Base-by-base conservation (phyloP, 768 basidiomycete genomes). In the Auricularia auricula-judae region DNA sequence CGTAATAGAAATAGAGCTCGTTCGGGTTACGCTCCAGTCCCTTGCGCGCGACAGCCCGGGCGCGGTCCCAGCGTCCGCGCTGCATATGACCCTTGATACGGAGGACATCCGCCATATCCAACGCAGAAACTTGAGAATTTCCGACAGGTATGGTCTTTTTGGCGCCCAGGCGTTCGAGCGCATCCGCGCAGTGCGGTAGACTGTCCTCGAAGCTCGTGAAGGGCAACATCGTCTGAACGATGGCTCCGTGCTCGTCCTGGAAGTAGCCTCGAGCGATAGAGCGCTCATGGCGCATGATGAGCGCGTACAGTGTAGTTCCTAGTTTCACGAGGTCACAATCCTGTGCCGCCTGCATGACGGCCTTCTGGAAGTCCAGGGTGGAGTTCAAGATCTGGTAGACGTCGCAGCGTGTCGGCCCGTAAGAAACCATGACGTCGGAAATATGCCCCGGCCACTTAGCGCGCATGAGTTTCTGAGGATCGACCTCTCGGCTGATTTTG, bases 1-100 rank as follows among this genome's bases (percentile, higher is more conserved):
- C 82, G 66, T 88, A 86, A 65, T 86, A 84, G 71, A 82, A 86
- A 71, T 87, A 88, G 3, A 82, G 83, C 33, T 82, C 77, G 23
- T 82, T 76, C 1, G 86, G 85, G 66, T 79, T 86, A 36, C 84
- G 81, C 66, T 80, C 71, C 42, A 87, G 71, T 1, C 76, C 79
- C 43, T 76, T 75, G 64, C 78, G 75, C 0, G 84, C 85, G 5
- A 64, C 4, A 34, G 18, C 21, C 14, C 29, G 4, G 79, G 68
- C 14, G 70, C 71, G 59, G 81, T 74, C 1, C 85, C 84, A 11
- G 84, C 80, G 79, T 23, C 76, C 73, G 62, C 75, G 77, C 72
- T 85, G 79, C 70, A 87, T 80, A 63, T 71, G 67, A 70, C 73
- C 83, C 70, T 88, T 87, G 74, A 86, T 81, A 36, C 87, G 85